Evolutionary conservation across 2,329 filamentous ascomycete genomes (phyloP).

Genomic region (Cordyceps sp.): DNA sequence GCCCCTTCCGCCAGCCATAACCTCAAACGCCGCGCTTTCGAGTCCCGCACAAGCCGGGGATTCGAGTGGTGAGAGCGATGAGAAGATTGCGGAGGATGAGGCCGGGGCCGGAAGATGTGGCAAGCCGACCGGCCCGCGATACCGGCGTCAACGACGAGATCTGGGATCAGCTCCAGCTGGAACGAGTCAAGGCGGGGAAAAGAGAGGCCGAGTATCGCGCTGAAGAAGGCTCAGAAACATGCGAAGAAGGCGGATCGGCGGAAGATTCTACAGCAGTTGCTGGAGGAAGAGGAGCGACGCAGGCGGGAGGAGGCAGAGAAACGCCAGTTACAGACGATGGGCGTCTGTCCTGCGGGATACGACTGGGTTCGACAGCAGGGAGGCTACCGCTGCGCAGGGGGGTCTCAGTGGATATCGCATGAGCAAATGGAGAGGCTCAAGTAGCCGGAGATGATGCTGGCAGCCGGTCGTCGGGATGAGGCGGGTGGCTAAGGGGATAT

Average conservation of each 20-base stretch:
- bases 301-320: slow-evolving; percentile 22
- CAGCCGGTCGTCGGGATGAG: too few relatives aligned
- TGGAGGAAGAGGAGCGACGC: slow-evolving; percentile 20
- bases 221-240: slow-evolving; percentile 13
- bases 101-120: not conserved
- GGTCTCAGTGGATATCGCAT: slow-evolving; percentile 29
- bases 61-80: not conserved
- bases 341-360: slow-evolving; percentile 38
- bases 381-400: slow-evolving; percentile 48
- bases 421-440: not conserved
- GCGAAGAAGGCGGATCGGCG: slow-evolving; percentile 15
- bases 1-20: not conserved
- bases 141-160: slow-evolving; percentile 38
- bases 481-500: too few relatives aligned
- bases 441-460: too few relatives aligned
- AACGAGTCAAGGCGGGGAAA: slow-evolving; percentile 22
- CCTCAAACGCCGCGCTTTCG: too few relatives aligned
- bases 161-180: slow-evolving; percentile 42
- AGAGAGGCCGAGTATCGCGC: slow-evolving; percentile 19
- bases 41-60: too few relatives aligned
- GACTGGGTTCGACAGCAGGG: slow-evolving; percentile 40
- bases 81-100: not conserved
- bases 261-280: slow-evolving; percentile 17
- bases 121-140: slow-evolving; percentile 23
- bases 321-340: slow-evolving; percentile 32